Percentiles rank a stretch among this genome's conserved stretches.
These are phyloP conservation scores for Plenodomus tracheiphilus DNA, from an alignment of 2,329 filamentous ascomycete genomes.

Conservation along the genomic window DNA sequence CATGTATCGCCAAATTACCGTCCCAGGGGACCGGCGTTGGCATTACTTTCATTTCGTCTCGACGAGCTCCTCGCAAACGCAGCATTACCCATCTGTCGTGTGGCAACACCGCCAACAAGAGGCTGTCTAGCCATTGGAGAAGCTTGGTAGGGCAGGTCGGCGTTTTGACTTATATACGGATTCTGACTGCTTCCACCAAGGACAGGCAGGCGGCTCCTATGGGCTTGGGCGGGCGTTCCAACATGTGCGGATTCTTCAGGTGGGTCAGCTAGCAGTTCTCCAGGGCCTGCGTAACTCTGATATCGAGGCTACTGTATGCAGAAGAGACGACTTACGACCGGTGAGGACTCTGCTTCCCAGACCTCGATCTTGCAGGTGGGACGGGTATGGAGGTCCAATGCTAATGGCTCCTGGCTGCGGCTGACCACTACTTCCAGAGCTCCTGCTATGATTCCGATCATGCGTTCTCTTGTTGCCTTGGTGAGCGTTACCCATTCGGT, in stretches of 20 bases:
- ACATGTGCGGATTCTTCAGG: conserved; percentile 25
- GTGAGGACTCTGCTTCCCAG: conserved; percentile 16
- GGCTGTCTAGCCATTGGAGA: conserved; percentile 41
- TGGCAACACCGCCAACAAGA: conserved; percentile 10
- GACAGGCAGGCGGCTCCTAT: conserved; percentile 34
- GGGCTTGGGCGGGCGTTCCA: conserved; percentile 33
- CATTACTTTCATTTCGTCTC: background rate
- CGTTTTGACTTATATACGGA: conserved; percentile 18
- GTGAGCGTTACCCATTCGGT: conserved; percentile 18
- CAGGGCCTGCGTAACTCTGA: background rate
- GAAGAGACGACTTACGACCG: conserved; percentile 27
- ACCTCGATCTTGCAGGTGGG: conserved; percentile 23
- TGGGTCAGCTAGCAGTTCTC: conserved; percentile 7
- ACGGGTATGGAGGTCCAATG: conserved; percentile 20
- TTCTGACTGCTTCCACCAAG: conserved; percentile 32
- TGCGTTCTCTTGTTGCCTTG: conserved; percentile 20
- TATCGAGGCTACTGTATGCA: no score
- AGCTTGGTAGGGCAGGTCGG: conserved; percentile 27
- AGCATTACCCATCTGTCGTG: background rate
- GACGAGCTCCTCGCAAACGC: background rate
- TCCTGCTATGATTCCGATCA: conserved; percentile 25
- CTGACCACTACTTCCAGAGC: conserved; percentile 26
- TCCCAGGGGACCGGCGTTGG: background rate
- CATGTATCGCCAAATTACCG: background rate
- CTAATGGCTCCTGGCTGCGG: conserved; percentile 24